These are phyloP conservation scores for Backusella macrospora DNA, from an alignment of 192 early-diverging fungal genomes.

Conservation along the genomic window DNA sequence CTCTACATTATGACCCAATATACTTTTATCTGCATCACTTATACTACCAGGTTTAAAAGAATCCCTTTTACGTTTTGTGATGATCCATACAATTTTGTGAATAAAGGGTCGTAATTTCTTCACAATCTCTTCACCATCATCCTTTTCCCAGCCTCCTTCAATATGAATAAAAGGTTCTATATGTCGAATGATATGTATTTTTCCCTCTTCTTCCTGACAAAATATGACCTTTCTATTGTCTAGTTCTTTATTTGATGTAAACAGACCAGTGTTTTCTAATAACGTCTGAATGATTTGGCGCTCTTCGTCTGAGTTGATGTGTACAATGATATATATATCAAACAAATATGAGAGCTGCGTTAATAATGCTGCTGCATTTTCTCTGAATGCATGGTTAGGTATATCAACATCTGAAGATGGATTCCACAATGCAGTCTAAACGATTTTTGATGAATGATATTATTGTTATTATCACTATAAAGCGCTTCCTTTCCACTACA, in stretches of 20 bases:
- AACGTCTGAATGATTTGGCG: constrained; percentile 55
- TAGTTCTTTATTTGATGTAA: constrained; percentile 36
- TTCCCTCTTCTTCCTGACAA: constrained; percentile 68
- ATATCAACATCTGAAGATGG: constrained; percentile 67
- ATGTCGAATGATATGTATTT: constrained; percentile 71
- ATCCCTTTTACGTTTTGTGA: constrained; percentile 32
- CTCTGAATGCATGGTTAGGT: constrained; percentile 75
- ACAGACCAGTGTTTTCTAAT: constrained; percentile 39
- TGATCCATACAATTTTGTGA: constrained; percentile 38
- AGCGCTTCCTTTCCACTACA: neutral
- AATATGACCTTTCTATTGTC: constrained; percentile 70
- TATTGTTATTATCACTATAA: neutral
- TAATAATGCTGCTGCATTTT: constrained; percentile 58
- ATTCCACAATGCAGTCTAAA: constrained; percentile 76
- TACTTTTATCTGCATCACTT: constrained; percentile 28
- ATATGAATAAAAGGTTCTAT: constrained; percentile 68
- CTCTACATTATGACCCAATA: constrained; percentile 38
- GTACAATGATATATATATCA: constrained; percentile 61
- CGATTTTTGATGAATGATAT: neutral
- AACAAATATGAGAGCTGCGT: constrained; percentile 49
- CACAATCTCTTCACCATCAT: constrained; percentile 43
- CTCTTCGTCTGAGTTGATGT: constrained; percentile 57
- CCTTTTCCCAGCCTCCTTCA: constrained; percentile 56
- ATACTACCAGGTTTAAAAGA: constrained; percentile 27
- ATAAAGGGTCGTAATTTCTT: constrained; percentile 32